phyloP scores from a whole-genome alignment of 352 stramenopile species.

The Globisporangium takayamanum region DNA sequence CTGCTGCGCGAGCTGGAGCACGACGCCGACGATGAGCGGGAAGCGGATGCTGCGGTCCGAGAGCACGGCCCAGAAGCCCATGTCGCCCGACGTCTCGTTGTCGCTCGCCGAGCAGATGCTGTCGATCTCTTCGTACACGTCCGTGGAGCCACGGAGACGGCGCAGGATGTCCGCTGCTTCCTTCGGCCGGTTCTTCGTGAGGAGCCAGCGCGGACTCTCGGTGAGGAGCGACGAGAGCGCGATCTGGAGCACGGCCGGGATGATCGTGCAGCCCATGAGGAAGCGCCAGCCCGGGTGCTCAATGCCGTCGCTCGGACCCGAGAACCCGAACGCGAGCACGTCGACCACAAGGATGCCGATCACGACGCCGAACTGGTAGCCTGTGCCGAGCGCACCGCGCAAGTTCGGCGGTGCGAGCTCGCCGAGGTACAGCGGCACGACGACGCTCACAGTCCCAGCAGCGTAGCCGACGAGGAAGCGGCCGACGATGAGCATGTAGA shows the following conservation, averaged over 20 bases:
- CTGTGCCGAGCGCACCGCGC: constrained; percentile 62
- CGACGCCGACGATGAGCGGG: constrained; percentile 49
- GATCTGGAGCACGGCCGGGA: constrained; percentile 60
- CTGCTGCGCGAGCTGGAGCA: constrained; percentile 62
- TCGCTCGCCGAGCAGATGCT: constrained; percentile 76
- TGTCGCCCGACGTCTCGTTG: constrained; percentile 49
- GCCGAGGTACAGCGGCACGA: constrained; percentile 65
- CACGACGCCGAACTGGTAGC: constrained; percentile 69
- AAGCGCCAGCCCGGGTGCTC: constrained; percentile 57
- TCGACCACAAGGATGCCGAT: constrained; percentile 45
- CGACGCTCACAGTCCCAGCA: constrained; percentile 58
- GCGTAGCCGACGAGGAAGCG: constrained; percentile 69
- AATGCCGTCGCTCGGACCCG: constrained; percentile 44
- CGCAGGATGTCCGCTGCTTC: constrained; percentile 65
- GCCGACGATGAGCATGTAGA: constrained; percentile 64
- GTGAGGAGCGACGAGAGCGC: constrained; percentile 54
- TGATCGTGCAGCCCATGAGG: constrained; percentile 58
- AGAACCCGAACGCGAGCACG: constrained; percentile 52
- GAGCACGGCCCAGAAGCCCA: constrained; percentile 64
- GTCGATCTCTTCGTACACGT: constrained; percentile 79
- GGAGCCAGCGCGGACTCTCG: constrained; percentile 61
- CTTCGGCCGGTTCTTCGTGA: constrained; percentile 70
- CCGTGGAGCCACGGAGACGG: constrained; percentile 53
- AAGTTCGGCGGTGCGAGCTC: constrained; percentile 67
- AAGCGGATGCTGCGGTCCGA: constrained; percentile 56